Base-by-base conservation (phyloP, 164 flowering plant species). In the Vitis rotundifolia region DNA sequence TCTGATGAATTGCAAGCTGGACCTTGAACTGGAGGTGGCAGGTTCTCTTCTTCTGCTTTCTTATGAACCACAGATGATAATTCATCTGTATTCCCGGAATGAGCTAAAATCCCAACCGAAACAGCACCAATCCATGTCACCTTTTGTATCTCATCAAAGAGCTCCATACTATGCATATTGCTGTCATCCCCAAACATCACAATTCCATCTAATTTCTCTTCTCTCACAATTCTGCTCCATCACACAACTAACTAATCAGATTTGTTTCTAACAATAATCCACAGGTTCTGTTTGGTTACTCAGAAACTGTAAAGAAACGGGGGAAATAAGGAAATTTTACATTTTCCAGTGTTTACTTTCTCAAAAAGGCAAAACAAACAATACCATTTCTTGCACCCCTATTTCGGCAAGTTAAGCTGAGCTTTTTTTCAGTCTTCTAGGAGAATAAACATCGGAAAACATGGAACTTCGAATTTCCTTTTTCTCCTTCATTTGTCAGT, bases 141-240 rank as follows among this genome's bases (percentile, higher is more conserved):
- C 50, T 80, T 85, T 53, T 94, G 97, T 51, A 92, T 84, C 91
- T 93, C 99, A 77, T 95, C 98, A 76, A 95, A 95, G 19, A 95
- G 81, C 70, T 95, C 98, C 94, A 89, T 75, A 75, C 89, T 85
- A 65, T 93, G 97, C 93, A 93, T 85, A 71, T 95, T 95, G 77
- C 98, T 95, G 69, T 95, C 99, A 79, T 95, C 99, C 0, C 83
- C 96, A 82, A 95, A 95, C 86, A 93, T 78, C 84, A 95, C 93
- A 68, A 94, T 85, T 16, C 99, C 99, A 78, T 92, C 99, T 74
- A 92, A 65, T 67, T 77, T 91, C 87, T 80, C 59, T 22, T 92
- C 94, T 68, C 93, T 85, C 72, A 92, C 86, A 67, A 84, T 75
- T 75, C 99, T 92, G 89, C 67, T 50, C 72, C 79, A 68, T 22